Evolutionary conservation across 805 yeast species (phyloP).

Genomic region (Yarrowia porcina): DNA sequence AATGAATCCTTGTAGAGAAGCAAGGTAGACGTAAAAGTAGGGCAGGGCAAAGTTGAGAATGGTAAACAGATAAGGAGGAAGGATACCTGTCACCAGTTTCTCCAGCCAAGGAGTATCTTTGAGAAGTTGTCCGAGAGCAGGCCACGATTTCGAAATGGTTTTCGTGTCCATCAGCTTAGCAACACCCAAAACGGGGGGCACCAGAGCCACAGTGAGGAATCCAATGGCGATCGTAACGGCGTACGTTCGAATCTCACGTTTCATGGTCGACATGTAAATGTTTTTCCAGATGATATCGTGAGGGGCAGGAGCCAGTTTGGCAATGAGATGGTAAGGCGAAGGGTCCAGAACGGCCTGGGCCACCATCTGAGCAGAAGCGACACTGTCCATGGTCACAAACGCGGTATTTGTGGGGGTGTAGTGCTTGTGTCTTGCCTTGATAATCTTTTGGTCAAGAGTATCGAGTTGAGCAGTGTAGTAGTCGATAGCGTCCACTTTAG

Average conservation of each 20-base stretch:
- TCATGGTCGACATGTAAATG: conserved; percentile 72
- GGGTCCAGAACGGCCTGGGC: conserved; percentile 96
- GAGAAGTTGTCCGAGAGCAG: conserved; percentile 68
- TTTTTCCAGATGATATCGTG: conserved; percentile 93
- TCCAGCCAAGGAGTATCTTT: conserved; percentile 66
- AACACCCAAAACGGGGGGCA: conserved; percentile 78
- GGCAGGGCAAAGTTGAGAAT: conserved; percentile 80
- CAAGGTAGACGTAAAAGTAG: conserved; percentile 76
- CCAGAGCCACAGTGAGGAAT: conserved; percentile 64
- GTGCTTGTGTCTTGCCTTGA: conserved; percentile 59
- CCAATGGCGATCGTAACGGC: conserved; percentile 65
- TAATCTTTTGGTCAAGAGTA: conserved; percentile 66
- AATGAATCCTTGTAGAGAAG: conserved; percentile 81
- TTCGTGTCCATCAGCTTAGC: conserved; percentile 79
- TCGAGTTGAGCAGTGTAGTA: conserved; percentile 66
- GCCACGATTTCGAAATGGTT: conserved; percentile 78
- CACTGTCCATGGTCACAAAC: conserved; percentile 90
- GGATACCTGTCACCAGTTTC: conserved; percentile 76
- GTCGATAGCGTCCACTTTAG: conserved; percentile 75
- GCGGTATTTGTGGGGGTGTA: conserved; percentile 87
- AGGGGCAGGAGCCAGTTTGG: conserved; percentile 91
- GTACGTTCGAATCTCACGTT: conserved; percentile 62
- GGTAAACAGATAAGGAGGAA: conserved; percentile 90
- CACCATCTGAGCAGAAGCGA: conserved; percentile 92
- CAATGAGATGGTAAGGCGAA: conserved; percentile 74